Evolutionary conservation across 345 rosid genomes (phyloP).

Genomic region (Litchi chinensis): DNA sequence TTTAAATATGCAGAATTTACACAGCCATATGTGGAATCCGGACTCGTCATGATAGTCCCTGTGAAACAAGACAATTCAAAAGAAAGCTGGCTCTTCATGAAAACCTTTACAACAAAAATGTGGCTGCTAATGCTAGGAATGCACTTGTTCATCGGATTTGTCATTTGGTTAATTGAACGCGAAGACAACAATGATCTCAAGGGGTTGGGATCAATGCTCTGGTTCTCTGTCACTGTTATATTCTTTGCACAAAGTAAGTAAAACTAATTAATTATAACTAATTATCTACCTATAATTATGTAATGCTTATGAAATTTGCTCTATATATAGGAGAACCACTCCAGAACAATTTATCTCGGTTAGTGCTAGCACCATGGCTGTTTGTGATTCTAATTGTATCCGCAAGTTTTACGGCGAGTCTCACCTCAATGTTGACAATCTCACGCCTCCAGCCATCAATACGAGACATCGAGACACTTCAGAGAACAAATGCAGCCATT

Average conservation of each 20-base stretch:
- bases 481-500: slow-evolving; percentile 13
- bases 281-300: too few relatives aligned
- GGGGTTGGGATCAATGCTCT: slow-evolving; percentile 26
- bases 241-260: slow-evolving; percentile 29
- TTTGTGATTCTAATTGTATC: slow-evolving; percentile 28
- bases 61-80: slow-evolving; percentile 24
- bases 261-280: background rate
- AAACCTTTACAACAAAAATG: slow-evolving; percentile 28
- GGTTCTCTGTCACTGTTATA: slow-evolving; percentile 30
- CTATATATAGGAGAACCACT: slow-evolving; percentile 26
- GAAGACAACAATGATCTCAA: slow-evolving; percentile 24
- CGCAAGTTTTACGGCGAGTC: slow-evolving; percentile 28
- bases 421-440: slow-evolving; percentile 30
- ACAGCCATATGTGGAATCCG: slow-evolving; percentile 36
- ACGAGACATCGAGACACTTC: slow-evolving; percentile 19
- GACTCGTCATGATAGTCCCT: slow-evolving; percentile 33
- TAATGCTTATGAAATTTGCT: background rate
- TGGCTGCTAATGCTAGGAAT: slow-evolving; percentile 31
- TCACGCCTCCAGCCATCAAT: slow-evolving; percentile 11
- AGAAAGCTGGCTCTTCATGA: slow-evolving; percentile 29
- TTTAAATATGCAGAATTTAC: slow-evolving; percentile 31
- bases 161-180: slow-evolving; percentile 35
- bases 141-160: slow-evolving; percentile 29
- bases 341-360: slow-evolving; percentile 15
- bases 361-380: slow-evolving; percentile 35